Base-by-base conservation (phyloP, 345 rosid genomes). In the Euphorbia pulcherrima region DNA sequence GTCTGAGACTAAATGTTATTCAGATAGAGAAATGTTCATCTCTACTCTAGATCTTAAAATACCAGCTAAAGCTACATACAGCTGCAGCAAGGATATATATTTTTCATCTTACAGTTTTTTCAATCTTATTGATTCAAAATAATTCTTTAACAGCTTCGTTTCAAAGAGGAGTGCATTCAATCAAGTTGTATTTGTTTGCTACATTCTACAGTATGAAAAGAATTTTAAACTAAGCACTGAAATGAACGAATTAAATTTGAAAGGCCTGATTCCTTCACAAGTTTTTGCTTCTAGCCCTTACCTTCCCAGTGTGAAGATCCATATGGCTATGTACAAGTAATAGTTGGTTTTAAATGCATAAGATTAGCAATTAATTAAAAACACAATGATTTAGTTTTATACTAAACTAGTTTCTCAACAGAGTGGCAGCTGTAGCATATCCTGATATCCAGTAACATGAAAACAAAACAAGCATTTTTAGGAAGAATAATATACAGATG, bases 401-500 rank as follows among this genome's bases (percentile, higher is more conserved):
- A 26, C 44, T 3, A 26, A 3, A 26, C 39, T n/a, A 26, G 53
- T 62, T 62, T 24, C 29, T 24, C 23, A n/a, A 23, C 41, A 21
- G 27, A 37, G 13, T 28, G 29, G 44, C 41, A 57, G 9, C n/a
- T 30, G 17, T 47, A 23, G 11, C 29, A 40, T 56, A 57, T 26
- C 3, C 37, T 3, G 40, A 40, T 56, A 57, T 33, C 12, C 44
- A 37, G 33, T 30, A 30, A 60, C 11, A n/a, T 20, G 21, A 60
- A 50, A n/a, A 47, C 8, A 28, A 30, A 16, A 28, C 24, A 23
- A 13, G 47, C 55, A 48, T 48, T 35, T 57, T 52, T 54, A 51
- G 40, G 55, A 48, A 29, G 50, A 63, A 10, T 18, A 6, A 37
- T 50, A 44, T 11, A 58, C 62, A 61, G n/a, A 61, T 68, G 21